These are phyloP conservation scores for Neonectria ditissima DNA, from an alignment of 2,329 filamentous ascomycete genomes.

Conservation along the genomic window DNA sequence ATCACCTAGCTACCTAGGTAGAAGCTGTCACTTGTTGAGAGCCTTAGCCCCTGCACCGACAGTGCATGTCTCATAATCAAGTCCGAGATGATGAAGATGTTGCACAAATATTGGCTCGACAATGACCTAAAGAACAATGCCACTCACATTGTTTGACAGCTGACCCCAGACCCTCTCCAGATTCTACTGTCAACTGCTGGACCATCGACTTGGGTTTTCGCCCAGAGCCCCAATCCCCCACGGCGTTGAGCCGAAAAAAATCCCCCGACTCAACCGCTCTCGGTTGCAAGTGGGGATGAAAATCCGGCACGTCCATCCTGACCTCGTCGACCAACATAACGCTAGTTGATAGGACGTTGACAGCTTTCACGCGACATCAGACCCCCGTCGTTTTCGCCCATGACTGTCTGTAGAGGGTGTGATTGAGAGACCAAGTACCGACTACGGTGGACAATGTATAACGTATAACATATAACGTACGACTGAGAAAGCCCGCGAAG, in stretches of 20 bases:
- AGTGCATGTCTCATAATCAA: neutral
- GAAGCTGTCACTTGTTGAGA: neutral
- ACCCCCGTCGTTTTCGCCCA: neutral
- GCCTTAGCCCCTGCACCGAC: neutral
- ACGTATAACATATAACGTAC: conserved; percentile 7
- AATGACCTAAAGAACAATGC: neutral
- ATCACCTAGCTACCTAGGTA: too few relatives aligned
- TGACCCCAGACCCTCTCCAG: too few relatives aligned
- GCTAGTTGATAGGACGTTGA: neutral
- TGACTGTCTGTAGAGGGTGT: neutral
- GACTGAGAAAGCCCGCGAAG: neutral
- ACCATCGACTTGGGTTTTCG: neutral
- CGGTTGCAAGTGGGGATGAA: conserved; percentile 1
- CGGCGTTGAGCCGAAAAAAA: conserved; percentile 2
- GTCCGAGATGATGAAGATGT: neutral
- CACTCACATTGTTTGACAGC: neutral
- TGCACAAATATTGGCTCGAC: neutral
- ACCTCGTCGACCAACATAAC: neutral
- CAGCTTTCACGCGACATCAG: neutral
- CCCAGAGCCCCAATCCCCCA: neutral
- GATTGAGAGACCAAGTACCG: conserved; percentile 9
- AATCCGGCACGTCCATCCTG: neutral
- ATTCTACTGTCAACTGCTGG: neutral
- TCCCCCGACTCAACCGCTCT: conserved; percentile 2
- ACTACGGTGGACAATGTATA: neutral